Conservation (phyloP, 768 basidiomycete species). For the Lyophyllum semitale region DNA sequence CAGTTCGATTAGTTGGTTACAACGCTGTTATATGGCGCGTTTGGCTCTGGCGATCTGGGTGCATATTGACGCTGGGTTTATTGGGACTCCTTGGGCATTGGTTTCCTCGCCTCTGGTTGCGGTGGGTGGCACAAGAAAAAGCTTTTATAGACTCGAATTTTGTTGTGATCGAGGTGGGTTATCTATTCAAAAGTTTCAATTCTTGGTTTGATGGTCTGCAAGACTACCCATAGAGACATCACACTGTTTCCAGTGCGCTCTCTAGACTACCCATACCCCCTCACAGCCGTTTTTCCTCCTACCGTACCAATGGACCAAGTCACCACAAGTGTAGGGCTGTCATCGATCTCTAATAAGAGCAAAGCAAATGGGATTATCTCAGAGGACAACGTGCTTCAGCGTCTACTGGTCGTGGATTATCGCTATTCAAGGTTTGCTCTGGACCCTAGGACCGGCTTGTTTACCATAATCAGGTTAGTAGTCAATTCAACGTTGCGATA, state of each 20-base stretch:
- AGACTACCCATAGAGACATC: slow-evolving; percentile 87
- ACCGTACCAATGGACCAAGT: slow-evolving; percentile 29
- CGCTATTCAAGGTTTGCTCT: slow-evolving; percentile 90
- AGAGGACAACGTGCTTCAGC: slow-evolving; percentile 41
- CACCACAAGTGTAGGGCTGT: slow-evolving; percentile 15
- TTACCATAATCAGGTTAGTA: slow-evolving; percentile 75
- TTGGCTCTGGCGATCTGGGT: slow-evolving; percentile 70
- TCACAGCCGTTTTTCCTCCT: slow-evolving; percentile 77
- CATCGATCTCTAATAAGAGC: slow-evolving; percentile 18
- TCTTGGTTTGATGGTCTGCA: slow-evolving; percentile 24
- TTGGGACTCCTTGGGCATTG: slow-evolving; percentile 87
- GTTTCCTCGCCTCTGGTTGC: slow-evolving; percentile 91
- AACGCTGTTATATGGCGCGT: slow-evolving; percentile 64
- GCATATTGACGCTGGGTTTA: slow-evolving; percentile 68
- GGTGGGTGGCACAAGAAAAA: slow-evolving; percentile 80
- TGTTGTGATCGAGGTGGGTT: slow-evolving; percentile 86
- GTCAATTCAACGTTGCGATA: background rate
- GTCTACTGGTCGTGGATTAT: slow-evolving; percentile 80
- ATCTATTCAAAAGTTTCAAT: background rate
- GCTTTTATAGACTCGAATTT: slow-evolving; percentile 76
- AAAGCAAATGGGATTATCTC: slow-evolving; percentile 32
- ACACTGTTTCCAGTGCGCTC: slow-evolving; percentile 71
- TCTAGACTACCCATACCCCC: slow-evolving; percentile 73
- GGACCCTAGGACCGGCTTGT: slow-evolving; percentile 82
- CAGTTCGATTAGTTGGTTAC: slow-evolving; percentile 86